These are phyloP conservation scores for Cornus kousa DNA, from an alignment of 148 eudicot species.

Conservation along the genomic window DNA sequence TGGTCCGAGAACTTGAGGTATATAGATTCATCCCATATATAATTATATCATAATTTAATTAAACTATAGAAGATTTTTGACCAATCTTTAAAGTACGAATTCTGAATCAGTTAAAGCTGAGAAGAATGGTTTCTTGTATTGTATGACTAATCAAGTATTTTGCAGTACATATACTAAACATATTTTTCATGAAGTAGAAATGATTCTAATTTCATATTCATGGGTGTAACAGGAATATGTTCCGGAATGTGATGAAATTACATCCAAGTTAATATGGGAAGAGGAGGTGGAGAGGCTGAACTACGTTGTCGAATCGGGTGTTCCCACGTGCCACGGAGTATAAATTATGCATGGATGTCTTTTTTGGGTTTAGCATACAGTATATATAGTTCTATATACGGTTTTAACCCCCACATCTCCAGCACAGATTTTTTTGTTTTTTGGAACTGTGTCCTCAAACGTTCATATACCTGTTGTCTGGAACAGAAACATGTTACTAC, in stretches of 20 bases:
- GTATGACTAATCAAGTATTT: too few species aligned
- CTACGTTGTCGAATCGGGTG: constrained; percentile 43
- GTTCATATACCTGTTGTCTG: background rate
- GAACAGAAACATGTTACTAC: background rate
- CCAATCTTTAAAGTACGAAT: background rate
- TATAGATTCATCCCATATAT: background rate
- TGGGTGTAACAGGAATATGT: constrained; percentile 61
- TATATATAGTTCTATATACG: background rate
- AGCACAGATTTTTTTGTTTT: background rate
- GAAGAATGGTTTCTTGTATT: background rate
- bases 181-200: too few species aligned
- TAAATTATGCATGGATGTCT: background rate
- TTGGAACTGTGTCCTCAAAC: background rate
- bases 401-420: background rate
- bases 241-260: constrained; percentile 69
- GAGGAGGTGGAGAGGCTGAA: constrained; percentile 64
- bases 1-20: constrained; percentile 91
- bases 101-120: background rate
- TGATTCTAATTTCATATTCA: background rate
- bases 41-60: background rate
- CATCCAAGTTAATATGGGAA: constrained; percentile 80
- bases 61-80: background rate
- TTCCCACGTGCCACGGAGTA: constrained; percentile 11
- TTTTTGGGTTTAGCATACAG: constrained; percentile 8
- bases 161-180: too few species aligned